These are phyloP conservation scores for Pythium myriotylum DNA, from an alignment of 352 stramenopile species.

Conservation along the genomic window DNA sequence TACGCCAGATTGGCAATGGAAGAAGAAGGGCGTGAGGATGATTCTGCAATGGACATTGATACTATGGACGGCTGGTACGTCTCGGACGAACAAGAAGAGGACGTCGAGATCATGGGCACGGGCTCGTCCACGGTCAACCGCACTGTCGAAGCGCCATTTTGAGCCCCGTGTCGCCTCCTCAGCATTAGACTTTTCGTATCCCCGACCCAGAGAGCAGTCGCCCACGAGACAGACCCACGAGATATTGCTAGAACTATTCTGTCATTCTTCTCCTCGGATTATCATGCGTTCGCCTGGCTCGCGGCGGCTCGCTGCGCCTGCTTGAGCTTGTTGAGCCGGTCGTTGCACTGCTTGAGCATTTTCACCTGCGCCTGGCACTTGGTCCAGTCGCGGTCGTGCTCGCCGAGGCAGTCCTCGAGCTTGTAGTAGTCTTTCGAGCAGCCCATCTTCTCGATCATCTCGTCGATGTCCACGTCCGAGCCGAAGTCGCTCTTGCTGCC, in stretches of 20 bases:
- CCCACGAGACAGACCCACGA: conserved; percentile 3
- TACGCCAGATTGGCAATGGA: conserved; percentile 97
- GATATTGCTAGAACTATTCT: conserved; percentile 20
- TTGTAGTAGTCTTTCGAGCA: conserved; percentile 87
- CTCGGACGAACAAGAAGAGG: conserved; percentile 78
- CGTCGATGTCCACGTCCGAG: conserved; percentile 77
- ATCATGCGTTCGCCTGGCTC: not conserved
- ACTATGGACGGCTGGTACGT: conserved; percentile 91
- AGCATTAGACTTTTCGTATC: conserved; percentile 21
- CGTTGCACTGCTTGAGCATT: conserved; percentile 79
- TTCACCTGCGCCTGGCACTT: conserved; percentile 86
- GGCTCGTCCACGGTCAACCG: conserved; percentile 32
- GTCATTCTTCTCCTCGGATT: not conserved
- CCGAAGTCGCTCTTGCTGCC: conserved; percentile 85
- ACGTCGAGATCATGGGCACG: conserved; percentile 51
- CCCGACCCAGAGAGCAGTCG: conserved; percentile 7
- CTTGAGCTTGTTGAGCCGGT: conserved; percentile 59
- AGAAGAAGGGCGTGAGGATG: conserved; percentile 93
- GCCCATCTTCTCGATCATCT: conserved; percentile 85
- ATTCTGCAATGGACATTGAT: conserved; percentile 89
- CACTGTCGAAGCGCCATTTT: conserved; percentile 78
- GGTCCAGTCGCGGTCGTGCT: conserved; percentile 85
- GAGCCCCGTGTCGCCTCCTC: conserved; percentile 4
- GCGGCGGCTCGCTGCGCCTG: conserved; percentile 33
- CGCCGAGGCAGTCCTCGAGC: conserved; percentile 81